phyloP scores from a whole-genome alignment of 2,329 filamentous ascomycete genomes.

The Ophiosphaerella narmari region DNA sequence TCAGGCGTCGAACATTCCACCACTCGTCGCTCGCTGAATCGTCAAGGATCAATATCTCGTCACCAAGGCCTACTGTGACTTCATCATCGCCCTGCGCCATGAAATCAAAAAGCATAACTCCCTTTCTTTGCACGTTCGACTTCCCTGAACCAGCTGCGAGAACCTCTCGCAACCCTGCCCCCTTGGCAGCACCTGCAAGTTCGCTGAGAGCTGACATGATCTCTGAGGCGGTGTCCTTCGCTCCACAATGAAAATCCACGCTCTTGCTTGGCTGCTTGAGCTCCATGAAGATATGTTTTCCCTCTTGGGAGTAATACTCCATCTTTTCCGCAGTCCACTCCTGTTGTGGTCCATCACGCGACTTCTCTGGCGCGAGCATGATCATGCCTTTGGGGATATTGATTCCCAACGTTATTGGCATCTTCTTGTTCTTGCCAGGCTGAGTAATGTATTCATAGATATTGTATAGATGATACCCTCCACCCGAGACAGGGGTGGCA shows the following conservation, averaged over 20 bases:
- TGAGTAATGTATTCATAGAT: conserved; percentile 97
- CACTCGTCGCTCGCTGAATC: conserved; percentile 94
- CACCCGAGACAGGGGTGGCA: conserved; percentile 60
- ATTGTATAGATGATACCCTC: conserved; percentile 92
- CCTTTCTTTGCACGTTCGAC: conserved; percentile 70
- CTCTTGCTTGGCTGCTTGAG: conserved; percentile 91
- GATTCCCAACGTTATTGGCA: conserved; percentile 95
- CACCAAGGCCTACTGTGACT: conserved; percentile 85
- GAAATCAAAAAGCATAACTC: conserved; percentile 90
- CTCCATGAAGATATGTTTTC: conserved; percentile 96
- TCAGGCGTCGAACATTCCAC: conserved; percentile 92
- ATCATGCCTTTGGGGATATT: conserved; percentile 88
- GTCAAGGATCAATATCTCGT: conserved; percentile 89
- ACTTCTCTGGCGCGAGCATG: conserved; percentile 85
- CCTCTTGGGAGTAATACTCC: conserved; percentile 97
- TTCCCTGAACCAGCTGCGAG: conserved; percentile 76
- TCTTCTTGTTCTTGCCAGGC: conserved; percentile 96
- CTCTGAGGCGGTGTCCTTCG: conserved; percentile 94
- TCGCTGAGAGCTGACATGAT: conserved; percentile 89
- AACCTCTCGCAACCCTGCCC: conserved; percentile 83
- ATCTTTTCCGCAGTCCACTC: conserved; percentile 95
- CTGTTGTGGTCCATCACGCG: conserved; percentile 79
- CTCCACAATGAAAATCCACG: conserved; percentile 93
- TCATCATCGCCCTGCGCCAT: conserved; percentile 96
- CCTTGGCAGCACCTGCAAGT: conserved; percentile 80